These are phyloP conservation scores for Leccinum fibrillosum DNA, from an alignment of 768 basidiomycete genomes.

Conservation along the genomic window DNA sequence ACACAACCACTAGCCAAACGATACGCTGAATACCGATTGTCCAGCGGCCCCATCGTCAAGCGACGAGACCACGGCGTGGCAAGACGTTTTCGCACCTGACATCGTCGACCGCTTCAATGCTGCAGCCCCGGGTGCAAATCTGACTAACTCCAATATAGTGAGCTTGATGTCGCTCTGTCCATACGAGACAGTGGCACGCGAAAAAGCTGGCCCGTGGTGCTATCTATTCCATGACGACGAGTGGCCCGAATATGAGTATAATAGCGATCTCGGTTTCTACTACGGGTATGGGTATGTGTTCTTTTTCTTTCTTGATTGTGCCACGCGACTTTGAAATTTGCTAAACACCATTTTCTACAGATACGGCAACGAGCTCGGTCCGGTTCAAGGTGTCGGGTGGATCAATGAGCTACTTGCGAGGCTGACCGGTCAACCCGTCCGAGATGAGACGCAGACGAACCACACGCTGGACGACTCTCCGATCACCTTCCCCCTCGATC, in stretches of 20 bases:
- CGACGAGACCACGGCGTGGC: slow-evolving; percentile 45
- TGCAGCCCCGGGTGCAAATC: slow-evolving; percentile 58
- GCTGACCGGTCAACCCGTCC: slow-evolving; percentile 58
- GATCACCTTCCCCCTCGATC: slow-evolving; percentile 67
- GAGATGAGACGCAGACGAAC: slow-evolving; percentile 75
- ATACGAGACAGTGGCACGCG: slow-evolving; percentile 60
- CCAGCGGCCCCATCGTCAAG: slow-evolving; percentile 24
- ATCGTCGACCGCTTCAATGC: slow-evolving; percentile 57
- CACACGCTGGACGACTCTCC: slow-evolving; percentile 62
- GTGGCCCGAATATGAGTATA: slow-evolving; percentile 63
- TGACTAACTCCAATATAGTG: slow-evolving; percentile 51
- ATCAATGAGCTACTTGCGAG: slow-evolving; percentile 83
- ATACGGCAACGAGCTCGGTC: slow-evolving; percentile 63
- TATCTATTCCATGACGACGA: slow-evolving; percentile 56
- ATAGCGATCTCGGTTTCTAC: slow-evolving; percentile 67
- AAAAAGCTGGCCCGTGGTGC: slow-evolving; percentile 61
- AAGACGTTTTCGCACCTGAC: slow-evolving; percentile 45
- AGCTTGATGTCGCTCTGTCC: slow-evolving; percentile 69
- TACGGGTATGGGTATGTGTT: slow-evolving; percentile 56
- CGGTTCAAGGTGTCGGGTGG: slow-evolving; percentile 80
- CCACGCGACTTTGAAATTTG: too few relatives aligned
- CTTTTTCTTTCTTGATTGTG: too few relatives aligned
- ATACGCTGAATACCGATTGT: slow-evolving; percentile 69
- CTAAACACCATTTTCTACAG: slow-evolving; percentile 29
- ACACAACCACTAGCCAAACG: slow-evolving; percentile 39